Evolutionary conservation across 768 basidiomycete genomes (phyloP).

Genomic region (Steccherinum ochraceum): DNA sequence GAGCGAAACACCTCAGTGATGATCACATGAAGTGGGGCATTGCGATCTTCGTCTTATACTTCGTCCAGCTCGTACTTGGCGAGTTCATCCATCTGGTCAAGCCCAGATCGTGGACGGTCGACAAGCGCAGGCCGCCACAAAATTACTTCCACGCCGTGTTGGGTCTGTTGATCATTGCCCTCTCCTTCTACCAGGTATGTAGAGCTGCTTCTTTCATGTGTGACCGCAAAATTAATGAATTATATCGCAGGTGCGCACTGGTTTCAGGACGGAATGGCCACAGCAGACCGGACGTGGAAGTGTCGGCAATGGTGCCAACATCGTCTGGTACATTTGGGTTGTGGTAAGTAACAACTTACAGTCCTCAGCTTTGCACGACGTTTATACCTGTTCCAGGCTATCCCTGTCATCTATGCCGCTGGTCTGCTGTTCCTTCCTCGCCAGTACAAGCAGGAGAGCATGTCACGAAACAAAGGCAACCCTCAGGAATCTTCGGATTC

Average conservation of each 20-base stretch:
- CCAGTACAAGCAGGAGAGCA: conserved; percentile 24
- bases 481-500: neutral
- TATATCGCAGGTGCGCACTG: conserved; percentile 39
- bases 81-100: conserved; percentile 49
- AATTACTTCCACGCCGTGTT: conserved; percentile 38
- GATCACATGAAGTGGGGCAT: conserved; percentile 48
- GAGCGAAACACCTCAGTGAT: conserved; percentile 31
- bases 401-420: conserved; percentile 22
- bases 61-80: conserved; percentile 43
- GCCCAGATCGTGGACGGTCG: conserved; percentile 28
- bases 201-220: neutral
- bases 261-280: conserved; percentile 29
- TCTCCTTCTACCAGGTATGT: conserved; percentile 41
- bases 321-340: conserved; percentile 34
- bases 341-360: conserved; percentile 38
- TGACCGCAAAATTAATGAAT: conserved; percentile 18
- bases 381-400: conserved; percentile 12
- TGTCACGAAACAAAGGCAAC: neutral
- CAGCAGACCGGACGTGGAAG: conserved; percentile 17
- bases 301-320: conserved; percentile 20
- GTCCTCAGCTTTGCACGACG: neutral
- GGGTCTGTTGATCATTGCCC: conserved; percentile 46
- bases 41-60: conserved; percentile 47
- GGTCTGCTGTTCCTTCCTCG: conserved; percentile 23
- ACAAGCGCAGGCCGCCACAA: conserved; percentile 35